phyloP scores from a whole-genome alignment of 305 asterid species.

The Solanum hybrid region DNA sequence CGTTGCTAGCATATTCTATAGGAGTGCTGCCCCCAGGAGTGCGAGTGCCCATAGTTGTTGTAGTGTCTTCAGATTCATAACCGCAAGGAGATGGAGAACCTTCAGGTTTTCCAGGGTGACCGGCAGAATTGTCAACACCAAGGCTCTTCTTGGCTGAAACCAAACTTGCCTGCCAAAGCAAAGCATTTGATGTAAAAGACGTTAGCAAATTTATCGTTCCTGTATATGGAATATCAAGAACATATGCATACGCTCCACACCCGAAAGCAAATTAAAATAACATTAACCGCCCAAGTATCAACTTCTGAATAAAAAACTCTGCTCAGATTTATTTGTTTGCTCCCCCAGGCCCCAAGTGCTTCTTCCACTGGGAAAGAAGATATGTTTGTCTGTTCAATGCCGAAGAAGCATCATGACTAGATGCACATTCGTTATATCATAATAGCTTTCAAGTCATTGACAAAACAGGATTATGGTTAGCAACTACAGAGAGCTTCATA shows the following conservation, averaged over 20 bases:
- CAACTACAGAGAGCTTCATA: neutral
- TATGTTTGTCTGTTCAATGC: neutral
- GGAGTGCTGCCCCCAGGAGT: slow-evolving; percentile 69
- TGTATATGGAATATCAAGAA: neutral
- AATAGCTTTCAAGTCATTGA: neutral
- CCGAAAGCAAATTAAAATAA: neutral
- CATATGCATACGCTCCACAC: neutral
- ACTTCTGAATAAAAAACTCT: neutral
- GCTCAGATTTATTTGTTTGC: neutral
- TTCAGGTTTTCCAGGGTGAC: slow-evolving; percentile 13
- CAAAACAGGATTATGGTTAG: neutral
- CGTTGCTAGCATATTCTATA: slow-evolving; percentile 27
- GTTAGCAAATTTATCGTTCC: neutral
- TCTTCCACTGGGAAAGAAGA: neutral
- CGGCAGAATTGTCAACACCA: slow-evolving; percentile 20
- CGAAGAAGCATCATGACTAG: neutral
- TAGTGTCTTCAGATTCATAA: slow-evolving; percentile 57
- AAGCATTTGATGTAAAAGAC: neutral
- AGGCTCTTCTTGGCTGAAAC: slow-evolving; percentile 68
- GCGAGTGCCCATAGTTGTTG: slow-evolving; percentile 39
- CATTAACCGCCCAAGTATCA: neutral
- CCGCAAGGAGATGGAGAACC: slow-evolving; percentile 45
- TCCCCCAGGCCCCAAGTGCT: neutral
- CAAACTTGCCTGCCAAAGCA: slow-evolving; percentile 52
- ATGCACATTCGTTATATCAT: neutral